Evolutionary conservation across 169 alveolate species (phyloP), one percentile per base, ranked within the genome.

Genomic region (Plasmodium gonderi): DNA sequence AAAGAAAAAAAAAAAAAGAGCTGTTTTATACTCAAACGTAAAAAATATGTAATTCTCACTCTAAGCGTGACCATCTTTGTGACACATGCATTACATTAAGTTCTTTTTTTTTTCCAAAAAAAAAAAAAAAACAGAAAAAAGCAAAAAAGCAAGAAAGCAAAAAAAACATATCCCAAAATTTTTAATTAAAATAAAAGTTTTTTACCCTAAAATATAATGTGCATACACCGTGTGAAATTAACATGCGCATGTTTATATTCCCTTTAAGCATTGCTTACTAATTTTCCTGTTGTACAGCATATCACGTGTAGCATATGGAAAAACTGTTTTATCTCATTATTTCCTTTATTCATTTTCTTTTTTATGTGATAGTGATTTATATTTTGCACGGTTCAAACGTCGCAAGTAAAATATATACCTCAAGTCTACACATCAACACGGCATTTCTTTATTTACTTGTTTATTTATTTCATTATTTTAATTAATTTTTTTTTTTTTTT

Each of bases 401-500:
- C 69, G 69, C 38, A 36, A n/a, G 26, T 36, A 23, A 20, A 60
- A 60, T 14, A 36, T 60, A 60, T 36, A 60, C 72, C 38, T 3
- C 40, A 60, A 20, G 38, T 23, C 8, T 36, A 60, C 72, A 29
- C 72, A 60, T 23, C 72, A 60, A 20, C 72, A 36, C 26, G 31
- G 72, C 40, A 20, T 23, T n/a, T 20, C 26, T 60, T n/a, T n/a
- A n/a, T n/a, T n/a, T n/a, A n/a, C n/a, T n/a, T n/a, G n/a, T n/a
- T n/a, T n/a, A n/a, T n/a, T n/a, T n/a, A n/a, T n/a, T n/a, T n/a
- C n/a, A n/a, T n/a, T n/a, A n/a, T n/a, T n/a, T n/a, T n/a, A n/a
- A n/a, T n/a, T n/a, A n/a, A n/a, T n/a, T 60, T 60, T 60, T 60
- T 60, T 60, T 60, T 60, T 60, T 60, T 60, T 60, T 60, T 60